Conservation (phyloP, 768 basidiomycete species). For the Boletus pseudopeckii region DNA sequence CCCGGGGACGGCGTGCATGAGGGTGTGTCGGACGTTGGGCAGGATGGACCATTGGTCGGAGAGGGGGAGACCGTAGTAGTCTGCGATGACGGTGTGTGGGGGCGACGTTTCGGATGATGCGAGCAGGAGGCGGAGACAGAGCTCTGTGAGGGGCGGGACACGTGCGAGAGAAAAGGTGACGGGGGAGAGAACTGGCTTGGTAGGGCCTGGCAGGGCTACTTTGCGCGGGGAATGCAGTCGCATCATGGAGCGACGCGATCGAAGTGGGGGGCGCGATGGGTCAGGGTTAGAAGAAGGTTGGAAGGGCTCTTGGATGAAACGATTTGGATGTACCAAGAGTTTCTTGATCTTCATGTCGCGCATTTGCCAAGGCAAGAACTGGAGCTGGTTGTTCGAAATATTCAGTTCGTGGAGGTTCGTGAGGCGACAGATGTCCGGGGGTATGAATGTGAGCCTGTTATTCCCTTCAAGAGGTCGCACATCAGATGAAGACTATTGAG, state of each 20-base stretch:
- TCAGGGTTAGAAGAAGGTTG: neutral
- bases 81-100: conserved; percentile 15
- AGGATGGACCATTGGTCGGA: conserved; percentile 29
- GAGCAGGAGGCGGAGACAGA: conserved; percentile 38
- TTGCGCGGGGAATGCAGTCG: conserved; percentile 9
- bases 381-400: conserved; percentile 54
- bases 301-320: conserved; percentile 43
- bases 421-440: conserved; percentile 59
- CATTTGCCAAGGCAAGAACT: conserved; percentile 65
- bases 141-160: conserved; percentile 34
- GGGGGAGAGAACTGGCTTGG: conserved; percentile 18
- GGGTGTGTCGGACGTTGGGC: conserved; percentile 20
- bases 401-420: conserved; percentile 57
- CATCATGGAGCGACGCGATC: conserved; percentile 13
- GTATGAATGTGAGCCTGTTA: conserved; percentile 54
- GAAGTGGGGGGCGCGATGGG: neutral
- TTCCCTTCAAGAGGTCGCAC: conserved; percentile 38
- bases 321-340: conserved; percentile 56
- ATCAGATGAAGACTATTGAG: neutral
- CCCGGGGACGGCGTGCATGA: conserved; percentile 29
- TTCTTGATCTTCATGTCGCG: conserved; percentile 49
- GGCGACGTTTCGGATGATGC: conserved; percentile 16
- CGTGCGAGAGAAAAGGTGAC: conserved; percentile 17
- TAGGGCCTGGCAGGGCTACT: neutral
- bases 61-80: conserved; percentile 31